Conservation (phyloP, 2,329 filamentous ascomycete genomes). For the Aspergillus fructus region DNA sequence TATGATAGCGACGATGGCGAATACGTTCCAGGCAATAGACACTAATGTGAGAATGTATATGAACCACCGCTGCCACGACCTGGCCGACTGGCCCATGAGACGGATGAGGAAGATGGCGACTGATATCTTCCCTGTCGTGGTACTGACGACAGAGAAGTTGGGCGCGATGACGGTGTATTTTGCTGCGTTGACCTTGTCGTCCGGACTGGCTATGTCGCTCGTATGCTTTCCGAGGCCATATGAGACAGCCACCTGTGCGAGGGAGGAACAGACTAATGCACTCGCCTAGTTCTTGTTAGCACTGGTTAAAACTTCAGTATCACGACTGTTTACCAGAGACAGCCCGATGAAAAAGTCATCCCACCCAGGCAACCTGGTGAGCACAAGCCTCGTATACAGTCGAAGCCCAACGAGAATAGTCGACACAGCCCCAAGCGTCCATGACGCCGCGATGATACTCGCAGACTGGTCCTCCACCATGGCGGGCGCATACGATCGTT, state of each 20-base stretch:
- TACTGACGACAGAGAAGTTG: constrained; percentile 17
- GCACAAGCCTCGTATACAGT: constrained; percentile 5
- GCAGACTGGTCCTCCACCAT: constrained; percentile 1
- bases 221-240: constrained; percentile 20
- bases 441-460: constrained; percentile 5
- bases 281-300: background rate
- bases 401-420: constrained; percentile 3
- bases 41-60: constrained; percentile 15
- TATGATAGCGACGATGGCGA: constrained; percentile 14
- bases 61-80: constrained; percentile 8
- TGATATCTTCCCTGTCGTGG: constrained; percentile 18
- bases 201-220: constrained; percentile 5
- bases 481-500: background rate
- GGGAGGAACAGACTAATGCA: constrained; percentile 13
- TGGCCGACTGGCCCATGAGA: constrained; percentile 10
- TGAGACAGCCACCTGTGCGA: constrained; percentile 13
- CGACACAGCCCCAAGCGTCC: constrained; percentile 6
- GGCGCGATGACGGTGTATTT: constrained; percentile 17
- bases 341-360: constrained; percentile 14
- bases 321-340: background rate
- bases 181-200: constrained; percentile 7
- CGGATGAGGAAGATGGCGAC: constrained; percentile 18
- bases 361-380: constrained; percentile 9
- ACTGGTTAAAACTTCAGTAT: background rate
- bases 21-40: constrained; percentile 15